A percentile compares a stretch with the other conserved stretches of the same genome.
phyloP scores from a whole-genome alignment of 306 rosid species.

The Coriaria nepalensis region DNA sequence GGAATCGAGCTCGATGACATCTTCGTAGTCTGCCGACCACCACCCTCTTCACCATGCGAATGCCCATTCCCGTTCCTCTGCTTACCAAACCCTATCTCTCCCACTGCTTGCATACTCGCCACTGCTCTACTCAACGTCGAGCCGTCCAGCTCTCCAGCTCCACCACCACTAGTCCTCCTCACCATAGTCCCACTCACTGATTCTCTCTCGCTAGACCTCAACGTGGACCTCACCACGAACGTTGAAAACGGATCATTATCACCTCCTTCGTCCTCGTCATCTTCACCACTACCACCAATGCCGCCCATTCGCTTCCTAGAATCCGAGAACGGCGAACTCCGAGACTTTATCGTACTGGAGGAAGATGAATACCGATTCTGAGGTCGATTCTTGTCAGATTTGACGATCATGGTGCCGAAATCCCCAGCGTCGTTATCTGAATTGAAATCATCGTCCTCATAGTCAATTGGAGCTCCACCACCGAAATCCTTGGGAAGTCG shows the following conservation, averaged over 20 bases:
- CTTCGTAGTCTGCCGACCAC: conserved; percentile 35
- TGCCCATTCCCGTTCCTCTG: conserved; percentile 55
- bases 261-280: conserved; percentile 18
- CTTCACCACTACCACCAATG: conserved; percentile 17
- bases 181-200: conserved; percentile 52
- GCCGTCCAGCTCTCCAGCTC: conserved; percentile 11
- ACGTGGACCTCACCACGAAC: conserved; percentile 49
- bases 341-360: conserved; percentile 23
- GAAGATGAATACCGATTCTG: conserved; percentile 31
- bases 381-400: conserved; percentile 35
- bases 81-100: conserved; percentile 67
- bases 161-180: conserved; percentile 29
- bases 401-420: conserved; percentile 67
- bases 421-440: conserved; percentile 27
- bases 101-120: conserved; percentile 83
- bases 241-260: conserved; percentile 52
- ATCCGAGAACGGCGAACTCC: conserved; percentile 17
- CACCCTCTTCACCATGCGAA: conserved; percentile 43
- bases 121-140: conserved; percentile 79
- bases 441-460: conserved; percentile 43
- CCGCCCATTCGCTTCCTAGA: conserved; percentile 16
- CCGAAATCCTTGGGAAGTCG: conserved; percentile 95
- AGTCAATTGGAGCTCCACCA: conserved; percentile 70
- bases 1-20: conserved; percentile 86
- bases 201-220: conserved; percentile 42